phyloP scores from a whole-genome alignment of 306 rosid species.

The Gynostemma pentaphyllum region DNA sequence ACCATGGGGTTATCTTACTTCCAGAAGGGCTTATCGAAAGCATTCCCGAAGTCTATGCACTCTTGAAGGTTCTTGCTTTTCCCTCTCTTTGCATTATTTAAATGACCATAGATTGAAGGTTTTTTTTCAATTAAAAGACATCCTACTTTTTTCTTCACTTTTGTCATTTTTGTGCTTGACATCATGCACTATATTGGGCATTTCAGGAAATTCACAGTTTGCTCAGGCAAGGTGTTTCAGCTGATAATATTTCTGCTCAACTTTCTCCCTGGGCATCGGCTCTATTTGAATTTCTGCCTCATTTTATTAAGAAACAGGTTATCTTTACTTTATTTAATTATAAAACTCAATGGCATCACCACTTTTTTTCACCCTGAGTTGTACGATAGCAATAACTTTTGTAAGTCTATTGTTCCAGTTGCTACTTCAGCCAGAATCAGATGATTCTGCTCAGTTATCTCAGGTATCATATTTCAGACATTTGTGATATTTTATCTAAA shows the following conservation, averaged over 20 bases:
- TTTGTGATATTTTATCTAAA: background rate
- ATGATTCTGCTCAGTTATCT: constrained; percentile 94
- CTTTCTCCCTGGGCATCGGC: constrained; percentile 99
- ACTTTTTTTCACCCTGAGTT: background rate
- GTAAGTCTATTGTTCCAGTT: constrained; percentile 38
- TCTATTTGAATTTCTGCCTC: constrained; percentile 85
- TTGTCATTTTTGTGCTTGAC: background rate
- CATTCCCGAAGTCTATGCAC: constrained; percentile 96
- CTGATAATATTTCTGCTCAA: constrained; percentile 60
- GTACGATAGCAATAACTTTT: background rate
- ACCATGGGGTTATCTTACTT: constrained; percentile 86
- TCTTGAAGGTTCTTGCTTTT: constrained; percentile 52
- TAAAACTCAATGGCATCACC: background rate
- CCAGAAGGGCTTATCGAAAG: constrained; percentile 98
- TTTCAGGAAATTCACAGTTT: constrained; percentile 85
- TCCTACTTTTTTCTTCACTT: too few species aligned
- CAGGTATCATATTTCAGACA: constrained; percentile 49
- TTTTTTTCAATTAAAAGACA: background rate
- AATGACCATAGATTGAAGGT: background rate
- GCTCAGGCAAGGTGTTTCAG: constrained; percentile 61
- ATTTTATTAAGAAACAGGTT: constrained; percentile 86
- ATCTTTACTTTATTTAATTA: background rate
- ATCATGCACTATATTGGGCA: background rate
- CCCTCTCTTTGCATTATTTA: background rate
- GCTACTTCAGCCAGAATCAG: constrained; percentile 91